These are phyloP conservation scores for Dillenia suffruticosa DNA, from an alignment of 164 flowering plant genomes.

Conservation along the genomic window DNA sequence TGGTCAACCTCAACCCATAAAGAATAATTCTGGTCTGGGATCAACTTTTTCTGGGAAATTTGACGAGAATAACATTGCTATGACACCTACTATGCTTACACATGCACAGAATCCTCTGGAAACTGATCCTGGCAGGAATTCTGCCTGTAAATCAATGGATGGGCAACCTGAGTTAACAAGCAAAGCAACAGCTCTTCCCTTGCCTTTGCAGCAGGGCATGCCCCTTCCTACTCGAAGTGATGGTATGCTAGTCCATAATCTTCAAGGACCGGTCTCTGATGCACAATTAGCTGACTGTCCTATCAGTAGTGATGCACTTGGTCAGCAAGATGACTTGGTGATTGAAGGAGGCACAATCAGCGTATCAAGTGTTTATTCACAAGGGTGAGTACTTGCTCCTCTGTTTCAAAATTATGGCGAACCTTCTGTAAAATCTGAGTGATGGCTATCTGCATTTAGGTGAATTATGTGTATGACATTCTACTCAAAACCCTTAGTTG, in stretches of 20 bases:
- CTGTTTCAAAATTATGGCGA: no score
- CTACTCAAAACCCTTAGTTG: no score
- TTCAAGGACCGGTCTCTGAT: constrained; percentile 31
- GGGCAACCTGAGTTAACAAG: constrained; percentile 37
- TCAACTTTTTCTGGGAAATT: constrained; percentile 51
- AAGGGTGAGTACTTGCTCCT: constrained; percentile 48
- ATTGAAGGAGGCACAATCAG: constrained; percentile 91
- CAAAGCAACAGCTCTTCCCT: constrained; percentile 35
- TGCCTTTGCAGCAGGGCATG: constrained; percentile 28
- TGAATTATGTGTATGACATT: no score
- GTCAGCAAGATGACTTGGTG: constrained; percentile 49
- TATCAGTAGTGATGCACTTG: constrained; percentile 24
- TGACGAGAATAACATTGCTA: constrained; percentile 43
- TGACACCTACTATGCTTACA: constrained; percentile 42
- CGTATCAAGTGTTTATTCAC: constrained; percentile 75
- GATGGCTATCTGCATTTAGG: no score
- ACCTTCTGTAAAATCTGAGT: no score
- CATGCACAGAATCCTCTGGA: constrained; percentile 42
- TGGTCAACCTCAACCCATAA: constrained; percentile 46
- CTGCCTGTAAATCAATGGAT: constrained; percentile 38
- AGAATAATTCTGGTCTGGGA: constrained; percentile 51
- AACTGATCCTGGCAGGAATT: constrained; percentile 37
- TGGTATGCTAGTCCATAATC: constrained; percentile 35
- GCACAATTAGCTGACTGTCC: constrained; percentile 35
- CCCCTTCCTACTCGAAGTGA: constrained; percentile 30